Evolutionary conservation across 805 yeast genomes (phyloP).

Genomic region (Starmera dryadoides): DNA sequence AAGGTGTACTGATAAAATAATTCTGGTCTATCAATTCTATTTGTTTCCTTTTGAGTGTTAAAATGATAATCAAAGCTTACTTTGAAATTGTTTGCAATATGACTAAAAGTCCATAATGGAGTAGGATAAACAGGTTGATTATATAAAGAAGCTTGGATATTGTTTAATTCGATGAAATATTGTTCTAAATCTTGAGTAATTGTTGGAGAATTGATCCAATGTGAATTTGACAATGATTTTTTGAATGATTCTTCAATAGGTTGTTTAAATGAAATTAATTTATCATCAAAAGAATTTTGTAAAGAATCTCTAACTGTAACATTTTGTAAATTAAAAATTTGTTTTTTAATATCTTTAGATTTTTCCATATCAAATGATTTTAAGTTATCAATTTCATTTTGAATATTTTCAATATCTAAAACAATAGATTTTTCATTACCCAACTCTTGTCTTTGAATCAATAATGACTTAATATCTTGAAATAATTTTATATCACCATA

Average conservation of each 20-base stretch:
- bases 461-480: not conserved
- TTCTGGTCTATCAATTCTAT: constrained; percentile 42
- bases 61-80: constrained; percentile 51
- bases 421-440: constrained; percentile 1
- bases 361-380: constrained; percentile 8
- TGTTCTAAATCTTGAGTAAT: not conserved
- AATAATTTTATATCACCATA: not conserved
- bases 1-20: constrained; percentile 44
- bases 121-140: constrained; percentile 23
- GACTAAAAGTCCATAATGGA: constrained; percentile 44
- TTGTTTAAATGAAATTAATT: constrained; percentile 6
- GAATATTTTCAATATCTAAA: constrained; percentile 4
- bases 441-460: constrained; percentile 2
- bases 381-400: constrained; percentile 2
- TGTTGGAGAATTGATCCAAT: constrained; percentile 11
- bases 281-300: constrained; percentile 1
- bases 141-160: constrained; percentile 11
- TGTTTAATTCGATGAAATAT: constrained; percentile 7
- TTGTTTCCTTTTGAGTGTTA: constrained; percentile 34
- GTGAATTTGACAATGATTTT: constrained; percentile 6
- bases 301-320: not conserved
- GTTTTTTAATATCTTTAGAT: constrained; percentile 5
- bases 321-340: constrained; percentile 2
- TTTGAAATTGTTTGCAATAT: constrained; percentile 36
- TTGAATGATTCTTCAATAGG: not conserved